These are phyloP conservation scores for Pestalotiopsis sp. DNA, from an alignment of 2,329 filamentous ascomycete genomes.

Conservation along the genomic window DNA sequence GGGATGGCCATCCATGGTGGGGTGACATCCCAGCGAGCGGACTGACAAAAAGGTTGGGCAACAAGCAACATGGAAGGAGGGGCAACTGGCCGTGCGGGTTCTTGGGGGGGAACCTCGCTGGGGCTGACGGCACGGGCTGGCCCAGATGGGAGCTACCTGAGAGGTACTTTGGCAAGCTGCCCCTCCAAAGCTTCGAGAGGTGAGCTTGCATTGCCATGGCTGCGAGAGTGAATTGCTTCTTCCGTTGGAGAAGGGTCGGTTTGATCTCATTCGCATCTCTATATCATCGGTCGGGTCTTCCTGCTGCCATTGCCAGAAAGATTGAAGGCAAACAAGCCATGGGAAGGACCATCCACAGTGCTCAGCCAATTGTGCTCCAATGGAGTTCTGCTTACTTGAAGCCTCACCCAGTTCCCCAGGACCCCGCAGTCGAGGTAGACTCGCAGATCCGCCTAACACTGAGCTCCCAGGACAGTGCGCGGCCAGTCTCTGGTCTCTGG, in stretches of 20 bases:
- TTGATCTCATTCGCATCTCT: not conserved
- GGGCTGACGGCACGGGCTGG: not conserved
- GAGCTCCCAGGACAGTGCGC: constrained; percentile 22
- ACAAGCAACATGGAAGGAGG: constrained; percentile 8
- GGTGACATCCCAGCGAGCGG: constrained; percentile 8
- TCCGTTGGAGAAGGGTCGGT: not conserved
- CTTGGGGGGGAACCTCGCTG: not conserved
- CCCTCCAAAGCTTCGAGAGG: not conserved
- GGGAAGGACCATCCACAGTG: not conserved
- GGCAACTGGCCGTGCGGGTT: constrained; percentile 8
- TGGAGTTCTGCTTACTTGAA: constrained; percentile 1
- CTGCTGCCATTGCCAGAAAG: not conserved
- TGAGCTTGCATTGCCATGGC: not conserved
- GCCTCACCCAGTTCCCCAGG: not conserved
- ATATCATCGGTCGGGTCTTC: not conserved
- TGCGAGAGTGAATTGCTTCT: not conserved
- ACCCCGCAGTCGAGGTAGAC: constrained; percentile 8
- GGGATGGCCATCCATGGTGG: constrained; percentile 9
- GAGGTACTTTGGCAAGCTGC: constrained; percentile 5
- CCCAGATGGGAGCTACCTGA: constrained; percentile 6
- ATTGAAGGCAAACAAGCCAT: not conserved
- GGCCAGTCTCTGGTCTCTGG: not conserved
- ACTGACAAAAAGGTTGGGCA: constrained; percentile 9
- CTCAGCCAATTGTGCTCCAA: not conserved
- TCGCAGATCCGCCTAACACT: constrained; percentile 1